phyloP scores from a whole-genome alignment of 2,329 filamentous ascomycete genomes.

The Sporothrix pseudoabietina region DNA sequence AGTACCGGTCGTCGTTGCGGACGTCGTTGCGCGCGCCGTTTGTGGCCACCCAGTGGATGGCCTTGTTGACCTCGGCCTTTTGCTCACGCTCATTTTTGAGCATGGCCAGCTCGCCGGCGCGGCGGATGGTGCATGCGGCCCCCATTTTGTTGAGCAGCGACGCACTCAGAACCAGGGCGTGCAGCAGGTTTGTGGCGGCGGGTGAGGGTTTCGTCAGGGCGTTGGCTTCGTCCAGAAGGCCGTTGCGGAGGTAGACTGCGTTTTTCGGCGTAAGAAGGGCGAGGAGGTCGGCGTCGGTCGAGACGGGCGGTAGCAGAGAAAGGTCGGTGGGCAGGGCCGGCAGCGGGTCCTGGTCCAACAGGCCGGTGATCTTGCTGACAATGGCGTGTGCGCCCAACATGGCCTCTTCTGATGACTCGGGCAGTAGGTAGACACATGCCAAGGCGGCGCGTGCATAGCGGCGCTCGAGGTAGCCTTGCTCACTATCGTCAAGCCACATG shows the following conservation, averaged over 20 bases:
- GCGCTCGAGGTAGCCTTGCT: slow-evolving; percentile 60
- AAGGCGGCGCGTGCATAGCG: slow-evolving; percentile 69
- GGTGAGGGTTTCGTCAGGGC: slow-evolving; percentile 63
- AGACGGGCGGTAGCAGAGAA: slow-evolving; percentile 49
- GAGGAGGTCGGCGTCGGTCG: slow-evolving; percentile 34
- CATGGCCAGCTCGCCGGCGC: slow-evolving; percentile 64
- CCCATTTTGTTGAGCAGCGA: slow-evolving; percentile 58
- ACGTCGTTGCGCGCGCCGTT: slow-evolving; percentile 62
- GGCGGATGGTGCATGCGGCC: slow-evolving; percentile 53
- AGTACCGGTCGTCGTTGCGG: slow-evolving; percentile 65
- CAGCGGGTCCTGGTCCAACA: slow-evolving; percentile 63
- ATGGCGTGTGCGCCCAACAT: slow-evolving; percentile 64
- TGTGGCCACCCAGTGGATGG: slow-evolving; percentile 57
- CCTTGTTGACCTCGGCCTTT: slow-evolving; percentile 57
- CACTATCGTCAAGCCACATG: slow-evolving; percentile 61
- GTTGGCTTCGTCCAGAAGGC: slow-evolving; percentile 63
- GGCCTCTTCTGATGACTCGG: slow-evolving; percentile 60
- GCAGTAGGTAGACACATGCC: slow-evolving; percentile 67
- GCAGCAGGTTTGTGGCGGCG: slow-evolving; percentile 60
- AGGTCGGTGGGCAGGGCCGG: slow-evolving; percentile 54
- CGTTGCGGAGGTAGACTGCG: slow-evolving; percentile 51
- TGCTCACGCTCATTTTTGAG: slow-evolving; percentile 67
- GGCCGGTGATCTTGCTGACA: slow-evolving; percentile 58
- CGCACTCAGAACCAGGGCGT: slow-evolving; percentile 64
- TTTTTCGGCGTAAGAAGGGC: slow-evolving; percentile 47